Evolutionary conservation across 2,329 filamentous ascomycete species (phyloP), one percentile per base, ranked within the genome.

Genomic region (Penicillium fuscoglaucum): DNA sequence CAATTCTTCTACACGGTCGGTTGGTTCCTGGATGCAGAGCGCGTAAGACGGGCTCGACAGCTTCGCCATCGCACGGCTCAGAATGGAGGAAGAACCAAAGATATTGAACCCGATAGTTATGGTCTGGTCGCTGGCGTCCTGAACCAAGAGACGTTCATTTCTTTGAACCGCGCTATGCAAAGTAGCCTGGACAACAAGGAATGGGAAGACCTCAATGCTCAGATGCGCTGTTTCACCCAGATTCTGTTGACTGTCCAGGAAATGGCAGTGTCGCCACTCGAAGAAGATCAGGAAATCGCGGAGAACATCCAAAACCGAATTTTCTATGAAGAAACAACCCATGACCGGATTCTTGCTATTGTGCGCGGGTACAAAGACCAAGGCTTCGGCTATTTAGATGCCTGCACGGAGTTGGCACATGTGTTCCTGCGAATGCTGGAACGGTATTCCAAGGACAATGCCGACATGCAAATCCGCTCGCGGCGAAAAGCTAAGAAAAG

Each of bases 271-370:
- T 95, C 91, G 1, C 83, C 85, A 0, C 84, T 90, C 31, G 93
- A 97, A 62, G 93, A 97, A n/a, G 91, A 99, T 65, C 90, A 96
- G 70, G 95, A 98, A 67, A 98, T 99, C 72, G 93, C 95, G 0
- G 93, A 99, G 72, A 99, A 99, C 67, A 97, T 96, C 13, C 86
- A 96, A 52, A 96, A 90, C 68, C 90, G 93, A 61, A 91, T 99
- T n/a, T 99, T 99, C 74, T 99, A 99, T 76, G 95, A 99, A 75
- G 92, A 98, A 70, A 86, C 90, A 0, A 97, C 93, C 0, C 93
- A 99, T 69, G 93, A 99, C 61, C 84, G 90, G 26, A 85, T 99
- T 52, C 84, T 93, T 31, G 85, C 87, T 59, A 90, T 97, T 53
- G 82, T 93, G 1, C 84, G 89, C 62, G 88, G 84, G n/a, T 98